phyloP scores from a whole-genome alignment of 1,139 yeast species.

The Yarrowia galli region DNA sequence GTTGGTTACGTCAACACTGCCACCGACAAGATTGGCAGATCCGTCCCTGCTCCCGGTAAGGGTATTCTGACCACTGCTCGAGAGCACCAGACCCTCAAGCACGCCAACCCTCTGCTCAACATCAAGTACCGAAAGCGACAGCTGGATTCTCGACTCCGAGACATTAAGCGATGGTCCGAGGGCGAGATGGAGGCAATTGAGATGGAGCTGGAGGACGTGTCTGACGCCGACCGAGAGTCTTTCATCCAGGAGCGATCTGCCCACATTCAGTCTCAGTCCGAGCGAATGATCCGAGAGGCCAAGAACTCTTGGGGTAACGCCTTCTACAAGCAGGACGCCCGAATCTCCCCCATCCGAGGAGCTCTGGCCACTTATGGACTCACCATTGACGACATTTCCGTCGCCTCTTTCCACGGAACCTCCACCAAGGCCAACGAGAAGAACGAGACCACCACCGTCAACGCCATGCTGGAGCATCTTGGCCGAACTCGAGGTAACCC shows the following conservation, averaged over 20 bases:
- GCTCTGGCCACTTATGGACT: slow-evolving; percentile 93
- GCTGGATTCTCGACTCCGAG: slow-evolving; percentile 76
- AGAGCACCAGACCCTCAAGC: slow-evolving; percentile 84
- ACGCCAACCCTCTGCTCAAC: slow-evolving; percentile 81
- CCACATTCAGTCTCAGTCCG: slow-evolving; percentile 85
- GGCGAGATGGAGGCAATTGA: slow-evolving; percentile 73
- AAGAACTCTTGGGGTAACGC: slow-evolving; percentile 96
- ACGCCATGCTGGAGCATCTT: slow-evolving; percentile 90
- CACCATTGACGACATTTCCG: slow-evolving; percentile 92
- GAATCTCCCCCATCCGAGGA: slow-evolving; percentile 97
- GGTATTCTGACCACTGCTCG: slow-evolving; percentile 98
- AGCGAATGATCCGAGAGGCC: slow-evolving; percentile 85
- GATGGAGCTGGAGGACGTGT: slow-evolving; percentile 47
- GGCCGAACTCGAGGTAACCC: slow-evolving; percentile 99
- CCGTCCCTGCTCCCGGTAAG: slow-evolving; percentile 99
- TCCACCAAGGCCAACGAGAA: slow-evolving; percentile 98
- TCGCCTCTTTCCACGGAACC: slow-evolving; percentile 99
- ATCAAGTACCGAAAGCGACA: slow-evolving; percentile 95
- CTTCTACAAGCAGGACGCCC: slow-evolving; percentile 87
- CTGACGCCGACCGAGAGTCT: slow-evolving; percentile 52
- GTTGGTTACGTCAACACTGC: slow-evolving; percentile 96
- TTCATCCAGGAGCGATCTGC: slow-evolving; percentile 85
- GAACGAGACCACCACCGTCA: slow-evolving; percentile 92
- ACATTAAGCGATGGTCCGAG: slow-evolving; percentile 86
- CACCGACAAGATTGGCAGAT: slow-evolving; percentile 97